These are phyloP conservation scores for Gigaspora rosea DNA, from an alignment of 192 early-diverging fungal species.

Conservation along the genomic window DNA sequence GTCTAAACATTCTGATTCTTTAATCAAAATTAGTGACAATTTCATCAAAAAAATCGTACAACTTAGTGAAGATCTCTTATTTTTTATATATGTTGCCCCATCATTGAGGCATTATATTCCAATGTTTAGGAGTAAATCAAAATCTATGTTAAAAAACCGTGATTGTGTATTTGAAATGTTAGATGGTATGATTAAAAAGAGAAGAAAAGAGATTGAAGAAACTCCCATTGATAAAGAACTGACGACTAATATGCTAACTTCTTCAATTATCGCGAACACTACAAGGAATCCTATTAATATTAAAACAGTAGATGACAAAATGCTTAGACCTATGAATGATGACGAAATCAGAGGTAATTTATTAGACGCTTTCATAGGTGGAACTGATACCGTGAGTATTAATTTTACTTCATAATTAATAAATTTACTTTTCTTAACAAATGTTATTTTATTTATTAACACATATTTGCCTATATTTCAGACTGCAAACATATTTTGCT, in stretches of 20 bases:
- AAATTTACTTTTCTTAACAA: neutral
- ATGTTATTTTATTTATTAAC: neutral
- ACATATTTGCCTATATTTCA: neutral
- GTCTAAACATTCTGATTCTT: neutral
- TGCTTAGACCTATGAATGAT: slow-evolving; percentile 13
- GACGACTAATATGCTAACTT: neutral
- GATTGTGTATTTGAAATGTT: neutral
- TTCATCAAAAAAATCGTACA: neutral
- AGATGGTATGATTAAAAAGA: neutral
- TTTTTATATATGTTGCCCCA: neutral
- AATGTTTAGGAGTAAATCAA: neutral
- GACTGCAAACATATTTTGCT: slow-evolving; percentile 11
- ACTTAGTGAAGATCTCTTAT: neutral
- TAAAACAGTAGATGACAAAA: neutral
- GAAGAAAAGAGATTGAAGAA: slow-evolving; percentile 8
- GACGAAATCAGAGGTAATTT: slow-evolving; percentile 5
- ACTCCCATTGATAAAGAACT: neutral
- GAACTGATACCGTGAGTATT: slow-evolving; percentile 9
- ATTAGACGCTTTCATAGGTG: neutral
- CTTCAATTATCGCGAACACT: slow-evolving; percentile 6
- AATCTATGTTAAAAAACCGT: neutral
- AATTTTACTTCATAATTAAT: neutral
- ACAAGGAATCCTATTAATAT: neutral
- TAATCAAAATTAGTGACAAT: neutral
- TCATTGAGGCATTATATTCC: neutral